These are phyloP conservation scores for Verticillium klebahnii DNA, from an alignment of 2,329 filamentous ascomycete genomes.

Conservation along the genomic window DNA sequence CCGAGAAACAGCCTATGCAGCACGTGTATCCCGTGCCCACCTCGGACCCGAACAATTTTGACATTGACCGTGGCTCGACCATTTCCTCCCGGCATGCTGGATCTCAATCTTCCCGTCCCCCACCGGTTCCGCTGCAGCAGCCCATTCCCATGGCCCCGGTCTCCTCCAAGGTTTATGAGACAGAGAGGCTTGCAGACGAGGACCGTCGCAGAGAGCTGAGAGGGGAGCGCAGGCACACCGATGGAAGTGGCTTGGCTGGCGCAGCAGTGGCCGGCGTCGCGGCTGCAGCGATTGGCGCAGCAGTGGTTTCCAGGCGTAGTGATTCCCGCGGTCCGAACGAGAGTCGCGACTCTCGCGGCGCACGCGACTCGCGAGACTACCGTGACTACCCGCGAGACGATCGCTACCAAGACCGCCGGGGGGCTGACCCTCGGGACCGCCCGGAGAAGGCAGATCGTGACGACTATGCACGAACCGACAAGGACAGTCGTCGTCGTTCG, in stretches of 20 bases:
- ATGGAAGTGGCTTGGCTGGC: conserved; percentile 34
- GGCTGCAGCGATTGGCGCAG: conserved; percentile 44
- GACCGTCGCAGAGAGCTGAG: conserved; percentile 29
- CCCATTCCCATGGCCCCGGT: conserved; percentile 76
- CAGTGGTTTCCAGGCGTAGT: conserved; percentile 31
- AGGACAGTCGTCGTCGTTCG: conserved; percentile 17
- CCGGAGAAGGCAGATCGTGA: conserved; percentile 15
- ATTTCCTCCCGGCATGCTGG: conserved; percentile 35
- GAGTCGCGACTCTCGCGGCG: not conserved
- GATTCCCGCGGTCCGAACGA: conserved; percentile 15
- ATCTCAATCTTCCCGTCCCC: conserved; percentile 43
- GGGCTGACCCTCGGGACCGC: conserved; percentile 10
- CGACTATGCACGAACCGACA: conserved; percentile 21
- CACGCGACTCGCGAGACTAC: not conserved
- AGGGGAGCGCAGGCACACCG: conserved; percentile 23
- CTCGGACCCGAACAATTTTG: conserved; percentile 58
- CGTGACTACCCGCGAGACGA: conserved; percentile 21
- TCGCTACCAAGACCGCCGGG: conserved; percentile 10
- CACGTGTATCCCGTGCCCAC: conserved; percentile 64
- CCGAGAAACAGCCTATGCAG: conserved; percentile 40
- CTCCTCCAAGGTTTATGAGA: conserved; percentile 62
- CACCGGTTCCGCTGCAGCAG: conserved; percentile 70
- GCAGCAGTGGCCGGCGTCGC: conserved; percentile 43
- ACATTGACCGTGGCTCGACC: conserved; percentile 49
- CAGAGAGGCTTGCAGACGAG: conserved; percentile 33